Conservation (phyloP, 1,284 basidiomycete species). For the Tranzscheliella williamsii region DNA sequence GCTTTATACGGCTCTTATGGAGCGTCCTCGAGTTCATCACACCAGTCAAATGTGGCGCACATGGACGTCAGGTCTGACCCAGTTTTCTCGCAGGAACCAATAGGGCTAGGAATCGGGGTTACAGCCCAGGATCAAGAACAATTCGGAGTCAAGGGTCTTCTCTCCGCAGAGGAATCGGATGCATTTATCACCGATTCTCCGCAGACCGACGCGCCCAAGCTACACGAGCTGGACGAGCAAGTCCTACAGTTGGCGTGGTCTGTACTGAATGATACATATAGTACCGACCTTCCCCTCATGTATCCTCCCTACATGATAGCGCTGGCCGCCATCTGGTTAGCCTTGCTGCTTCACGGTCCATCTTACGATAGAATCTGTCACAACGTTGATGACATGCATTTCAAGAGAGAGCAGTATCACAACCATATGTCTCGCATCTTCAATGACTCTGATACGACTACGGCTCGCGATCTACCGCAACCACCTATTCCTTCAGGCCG, state of each 20-base stretch:
- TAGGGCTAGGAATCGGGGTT: not conserved
- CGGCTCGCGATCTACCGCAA: conserved; percentile 16
- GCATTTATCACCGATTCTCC: not conserved
- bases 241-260: conserved; percentile 69
- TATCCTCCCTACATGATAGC: conserved; percentile 94
- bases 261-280: conserved; percentile 93
- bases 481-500: conserved; percentile 56
- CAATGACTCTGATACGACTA: not conserved
- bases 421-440: conserved; percentile 48
- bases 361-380: conserved; percentile 16
- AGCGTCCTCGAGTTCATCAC: not conserved
- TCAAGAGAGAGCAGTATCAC: conserved; percentile 48
- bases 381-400: conserved; percentile 3
- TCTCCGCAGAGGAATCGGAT: not conserved
- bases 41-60: not conserved
- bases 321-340: conserved; percentile 82
- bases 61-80: too few relatives aligned
- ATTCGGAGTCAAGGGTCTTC: not conserved
- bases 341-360: conserved; percentile 38
- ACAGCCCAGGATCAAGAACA: not conserved
- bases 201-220: conserved; percentile 6
- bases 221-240: conserved; percentile 64
- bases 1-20: conserved; percentile 69
- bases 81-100: too few relatives aligned
- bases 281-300: conserved; percentile 83